These are phyloP conservation scores for Sphagnurus paluster DNA, from an alignment of 1,284 basidiomycete genomes.

Conservation along the genomic window DNA sequence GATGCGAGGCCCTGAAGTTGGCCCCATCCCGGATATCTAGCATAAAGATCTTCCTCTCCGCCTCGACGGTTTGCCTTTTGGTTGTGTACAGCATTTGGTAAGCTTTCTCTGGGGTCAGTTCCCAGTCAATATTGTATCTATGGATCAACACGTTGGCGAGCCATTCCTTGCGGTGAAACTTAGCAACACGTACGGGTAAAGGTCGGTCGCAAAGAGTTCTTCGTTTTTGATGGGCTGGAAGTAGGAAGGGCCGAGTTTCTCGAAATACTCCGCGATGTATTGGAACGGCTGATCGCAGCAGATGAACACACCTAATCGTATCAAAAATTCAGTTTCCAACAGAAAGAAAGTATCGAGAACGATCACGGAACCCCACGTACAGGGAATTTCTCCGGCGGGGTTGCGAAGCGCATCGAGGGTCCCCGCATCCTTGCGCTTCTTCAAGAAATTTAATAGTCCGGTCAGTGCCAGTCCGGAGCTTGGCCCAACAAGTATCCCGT, in stretches of 20 bases:
- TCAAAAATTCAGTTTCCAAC: not conserved
- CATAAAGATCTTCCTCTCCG: slow-evolving; percentile 9
- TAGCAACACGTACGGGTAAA: slow-evolving; percentile 12
- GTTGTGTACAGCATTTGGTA: slow-evolving; percentile 7
- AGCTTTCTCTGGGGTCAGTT: slow-evolving; percentile 15
- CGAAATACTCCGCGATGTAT: slow-evolving; percentile 22
- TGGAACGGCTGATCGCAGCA: slow-evolving; percentile 23
- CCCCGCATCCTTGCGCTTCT: not conserved
- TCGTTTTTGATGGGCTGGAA: slow-evolving; percentile 19
- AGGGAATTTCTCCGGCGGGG: slow-evolving; percentile 6
- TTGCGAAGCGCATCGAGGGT: not conserved
- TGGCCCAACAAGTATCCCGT: slow-evolving; percentile 5
- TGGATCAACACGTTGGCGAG: not conserved
- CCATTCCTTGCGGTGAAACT: not conserved
- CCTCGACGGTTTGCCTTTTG: not conserved
- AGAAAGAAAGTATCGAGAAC: not conserved
- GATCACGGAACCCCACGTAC: slow-evolving; percentile 6
- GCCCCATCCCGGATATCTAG: slow-evolving; percentile 17
- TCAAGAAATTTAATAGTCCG: slow-evolving; percentile 1
- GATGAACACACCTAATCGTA: slow-evolving; percentile 18
- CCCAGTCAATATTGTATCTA: slow-evolving; percentile 23
- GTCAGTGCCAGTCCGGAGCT: slow-evolving; percentile 1
- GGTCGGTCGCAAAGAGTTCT: slow-evolving; percentile 18
- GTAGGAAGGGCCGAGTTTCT: slow-evolving; percentile 21
- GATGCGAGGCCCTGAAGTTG: slow-evolving; percentile 11